phyloP scores from a whole-genome alignment of 2,329 filamentous ascomycete species.

The Epicoccum nigrum region DNA sequence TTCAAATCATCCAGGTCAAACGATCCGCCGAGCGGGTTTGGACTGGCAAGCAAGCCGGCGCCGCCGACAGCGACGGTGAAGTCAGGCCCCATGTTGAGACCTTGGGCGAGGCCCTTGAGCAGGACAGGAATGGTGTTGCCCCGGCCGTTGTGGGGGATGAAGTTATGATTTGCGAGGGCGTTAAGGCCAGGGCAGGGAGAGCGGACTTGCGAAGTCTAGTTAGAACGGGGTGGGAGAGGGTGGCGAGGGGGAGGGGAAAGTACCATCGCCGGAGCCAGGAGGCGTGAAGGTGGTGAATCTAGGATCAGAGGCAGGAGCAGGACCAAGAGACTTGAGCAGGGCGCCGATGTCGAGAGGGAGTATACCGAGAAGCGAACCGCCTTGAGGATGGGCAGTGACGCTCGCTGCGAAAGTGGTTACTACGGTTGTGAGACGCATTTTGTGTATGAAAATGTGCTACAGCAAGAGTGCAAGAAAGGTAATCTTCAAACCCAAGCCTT shows the following conservation, averaged over 20 bases:
- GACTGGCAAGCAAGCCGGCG: conserved; percentile 19
- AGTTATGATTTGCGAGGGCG: conserved; percentile 27
- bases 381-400: conserved; percentile 8
- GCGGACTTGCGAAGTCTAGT: conserved; percentile 9
- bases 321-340: conserved; percentile 16
- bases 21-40: conserved; percentile 21
- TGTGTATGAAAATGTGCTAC: not conserved
- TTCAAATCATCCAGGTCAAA: conserved; percentile 25
- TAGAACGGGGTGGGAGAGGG: not conserved
- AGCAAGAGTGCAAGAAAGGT: not conserved
- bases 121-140: conserved; percentile 25
- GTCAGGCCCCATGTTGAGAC: conserved; percentile 27
- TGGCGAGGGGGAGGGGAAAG: not conserved
- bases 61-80: conserved; percentile 23
- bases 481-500: not conserved
- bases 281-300: conserved; percentile 21
- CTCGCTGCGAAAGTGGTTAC: not conserved
- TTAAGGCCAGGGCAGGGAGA: conserved; percentile 26
- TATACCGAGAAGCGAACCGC: conserved; percentile 11
- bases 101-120: conserved; percentile 23
- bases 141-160: conserved; percentile 22
- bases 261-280: conserved; percentile 21
- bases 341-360: conserved; percentile 17
- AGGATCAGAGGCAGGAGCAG: conserved; percentile 19
- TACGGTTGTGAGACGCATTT: conserved; percentile 2